Conservation (phyloP, 768 basidiomycete genomes). For the Leccinellum rugosiceps region DNA sequence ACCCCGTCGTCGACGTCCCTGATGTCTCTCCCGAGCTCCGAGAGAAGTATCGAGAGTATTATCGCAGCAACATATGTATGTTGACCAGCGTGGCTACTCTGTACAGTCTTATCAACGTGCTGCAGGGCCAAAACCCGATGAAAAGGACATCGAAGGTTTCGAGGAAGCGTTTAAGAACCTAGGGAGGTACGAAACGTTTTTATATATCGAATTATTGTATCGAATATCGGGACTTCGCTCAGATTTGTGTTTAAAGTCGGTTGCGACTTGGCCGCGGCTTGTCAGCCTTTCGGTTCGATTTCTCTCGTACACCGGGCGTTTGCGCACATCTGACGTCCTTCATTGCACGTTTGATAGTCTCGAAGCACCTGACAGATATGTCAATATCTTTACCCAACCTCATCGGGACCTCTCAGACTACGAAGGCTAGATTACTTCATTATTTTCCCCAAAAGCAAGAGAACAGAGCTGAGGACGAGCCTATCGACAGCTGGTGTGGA, state of each 20-base stretch:
- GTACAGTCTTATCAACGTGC: not conserved
- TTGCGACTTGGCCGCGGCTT: conserved; percentile 76
- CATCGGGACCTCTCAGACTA: conserved; percentile 74
- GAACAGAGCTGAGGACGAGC: conserved; percentile 47
- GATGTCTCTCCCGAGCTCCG: conserved; percentile 56
- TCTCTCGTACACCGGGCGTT: not conserved
- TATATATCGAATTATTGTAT: not conserved
- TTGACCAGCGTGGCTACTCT: not conserved
- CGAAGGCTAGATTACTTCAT: conserved; percentile 92
- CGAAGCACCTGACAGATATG: conserved; percentile 58
- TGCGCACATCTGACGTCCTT: conserved; percentile 1
- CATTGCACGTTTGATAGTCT: conserved; percentile 39
- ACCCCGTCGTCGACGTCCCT: conserved; percentile 64
- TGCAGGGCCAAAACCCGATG: conserved; percentile 62
- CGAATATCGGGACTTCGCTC: conserved; percentile 4
- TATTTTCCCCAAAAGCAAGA: conserved; percentile 77
- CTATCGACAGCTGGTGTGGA: conserved; percentile 90
- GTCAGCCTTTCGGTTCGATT: conserved; percentile 80
- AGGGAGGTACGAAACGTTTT: conserved; percentile 47
- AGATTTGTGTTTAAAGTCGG: conserved; percentile 85
- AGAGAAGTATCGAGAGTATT: conserved; percentile 74
- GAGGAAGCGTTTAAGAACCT: conserved; percentile 86
- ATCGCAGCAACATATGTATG: conserved; percentile 84
- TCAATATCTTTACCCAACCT: conserved; percentile 68
- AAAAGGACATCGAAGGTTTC: conserved; percentile 67